phyloP scores from a whole-genome alignment of 2,329 filamentous ascomycete genomes.

The Fusarium bulbicola region DNA sequence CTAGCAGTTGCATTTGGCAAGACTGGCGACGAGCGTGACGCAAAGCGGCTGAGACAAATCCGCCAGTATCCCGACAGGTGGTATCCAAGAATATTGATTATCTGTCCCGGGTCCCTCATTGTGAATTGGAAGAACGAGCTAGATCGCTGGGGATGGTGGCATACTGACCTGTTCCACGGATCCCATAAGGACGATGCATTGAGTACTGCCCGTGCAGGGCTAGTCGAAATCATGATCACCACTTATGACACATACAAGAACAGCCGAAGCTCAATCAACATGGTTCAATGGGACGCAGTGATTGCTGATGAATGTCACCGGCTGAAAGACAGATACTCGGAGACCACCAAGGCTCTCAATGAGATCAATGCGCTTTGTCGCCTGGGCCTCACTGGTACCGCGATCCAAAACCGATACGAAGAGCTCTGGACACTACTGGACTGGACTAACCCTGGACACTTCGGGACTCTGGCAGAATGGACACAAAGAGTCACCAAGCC shows the following conservation, averaged over 20 bases:
- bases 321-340: slow-evolving; percentile 82
- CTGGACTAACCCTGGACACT: slow-evolving; percentile 89
- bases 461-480: slow-evolving; percentile 76
- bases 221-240: slow-evolving; percentile 90
- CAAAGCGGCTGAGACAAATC: slow-evolving; percentile 87
- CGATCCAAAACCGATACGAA: slow-evolving; percentile 97
- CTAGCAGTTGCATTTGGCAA: slow-evolving; percentile 93
- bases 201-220: slow-evolving; percentile 76
- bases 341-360: slow-evolving; percentile 86
- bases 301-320: slow-evolving; percentile 94
- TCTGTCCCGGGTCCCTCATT: slow-evolving; percentile 89
- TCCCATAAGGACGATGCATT: slow-evolving; percentile 72
- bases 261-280: slow-evolving; percentile 77
- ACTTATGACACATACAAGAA: slow-evolving; percentile 93
- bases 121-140: slow-evolving; percentile 92
- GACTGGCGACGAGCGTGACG: slow-evolving; percentile 86
- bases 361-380: slow-evolving; percentile 90
- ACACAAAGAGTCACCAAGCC: slow-evolving; percentile 79
- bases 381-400: slow-evolving; percentile 92
- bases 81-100: slow-evolving; percentile 82
- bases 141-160: slow-evolving; percentile 95
- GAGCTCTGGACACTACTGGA: slow-evolving; percentile 96
- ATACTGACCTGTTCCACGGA: slow-evolving; percentile 84
- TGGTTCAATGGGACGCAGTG: slow-evolving; percentile 90
- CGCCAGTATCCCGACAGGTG: slow-evolving; percentile 70